Percentiles rank a stretch among this genome's conserved stretches.
phyloP scores from a whole-genome alignment of 345 rosid genomes.

The Populus ilicifolia region DNA sequence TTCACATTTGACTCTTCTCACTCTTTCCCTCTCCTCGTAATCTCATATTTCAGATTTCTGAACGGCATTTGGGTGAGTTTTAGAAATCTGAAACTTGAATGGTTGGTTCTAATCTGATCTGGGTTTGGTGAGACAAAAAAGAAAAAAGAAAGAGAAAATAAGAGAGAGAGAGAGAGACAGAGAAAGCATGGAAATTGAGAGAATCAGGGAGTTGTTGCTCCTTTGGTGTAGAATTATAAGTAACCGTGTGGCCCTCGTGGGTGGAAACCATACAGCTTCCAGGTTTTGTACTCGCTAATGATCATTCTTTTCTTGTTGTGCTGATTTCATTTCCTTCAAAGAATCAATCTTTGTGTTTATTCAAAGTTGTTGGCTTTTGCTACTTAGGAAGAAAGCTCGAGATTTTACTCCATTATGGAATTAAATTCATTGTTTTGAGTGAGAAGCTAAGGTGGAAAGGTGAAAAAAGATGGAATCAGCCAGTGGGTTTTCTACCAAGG shows the following conservation, averaged over 20 bases:
- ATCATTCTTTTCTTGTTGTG: background rate
- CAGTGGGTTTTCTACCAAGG: slow-evolving; percentile 16
- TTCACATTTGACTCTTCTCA: background rate
- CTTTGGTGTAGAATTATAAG: slow-evolving; percentile 38
- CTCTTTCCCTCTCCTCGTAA: background rate
- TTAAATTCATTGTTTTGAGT: background rate
- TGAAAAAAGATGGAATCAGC: slow-evolving; percentile 21
- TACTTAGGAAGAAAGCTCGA: slow-evolving; percentile 5
- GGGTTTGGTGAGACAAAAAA: slow-evolving; percentile 6
- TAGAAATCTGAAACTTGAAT: background rate
- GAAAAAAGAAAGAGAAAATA: background rate
- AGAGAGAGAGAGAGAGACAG: background rate
- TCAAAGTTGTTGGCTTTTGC: slow-evolving; percentile 18
- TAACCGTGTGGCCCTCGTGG: slow-evolving; percentile 48
- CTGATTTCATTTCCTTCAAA: slow-evolving; percentile 5
- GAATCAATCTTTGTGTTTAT: slow-evolving; percentile 1
- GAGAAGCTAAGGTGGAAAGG: background rate
- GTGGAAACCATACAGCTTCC: slow-evolving; percentile 64
- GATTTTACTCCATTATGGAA: background rate
- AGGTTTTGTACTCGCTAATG: slow-evolving; percentile 55
- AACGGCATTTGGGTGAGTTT: background rate
- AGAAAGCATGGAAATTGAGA: slow-evolving; percentile 36
- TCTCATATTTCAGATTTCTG: background rate
- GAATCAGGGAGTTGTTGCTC: slow-evolving; percentile 39
- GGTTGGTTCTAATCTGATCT: slow-evolving; percentile 6